phyloP scores from a whole-genome alignment of 352 stramenopile genomes.

The Globisporangium middletonii region DNA sequence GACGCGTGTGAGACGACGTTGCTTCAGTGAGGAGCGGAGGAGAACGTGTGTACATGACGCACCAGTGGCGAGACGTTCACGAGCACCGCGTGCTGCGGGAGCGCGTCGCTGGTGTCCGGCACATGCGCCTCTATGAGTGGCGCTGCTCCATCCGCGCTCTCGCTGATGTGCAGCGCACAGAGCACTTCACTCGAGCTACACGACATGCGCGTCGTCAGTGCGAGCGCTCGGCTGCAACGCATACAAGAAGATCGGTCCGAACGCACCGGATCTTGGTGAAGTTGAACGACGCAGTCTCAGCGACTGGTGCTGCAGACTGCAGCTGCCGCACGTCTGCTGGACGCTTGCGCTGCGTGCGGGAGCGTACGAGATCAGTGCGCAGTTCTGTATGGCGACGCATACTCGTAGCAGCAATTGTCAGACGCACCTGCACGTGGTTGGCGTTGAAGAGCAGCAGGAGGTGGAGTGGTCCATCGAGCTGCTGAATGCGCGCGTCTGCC shows the following conservation, averaged over 20 bases:
- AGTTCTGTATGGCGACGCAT: too few species aligned
- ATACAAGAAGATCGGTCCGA: neutral
- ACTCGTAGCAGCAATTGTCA: too few species aligned
- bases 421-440: constrained; percentile 27
- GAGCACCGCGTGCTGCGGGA: constrained; percentile 26
- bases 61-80: constrained; percentile 71
- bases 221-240: neutral
- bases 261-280: constrained; percentile 58
- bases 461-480: constrained; percentile 25
- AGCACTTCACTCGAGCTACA: constrained; percentile 43
- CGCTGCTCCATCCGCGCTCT: constrained; percentile 3
- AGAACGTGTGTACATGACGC: constrained; percentile 1
- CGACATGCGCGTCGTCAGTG: neutral
- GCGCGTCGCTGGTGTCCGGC: neutral
- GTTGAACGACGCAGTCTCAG: constrained; percentile 29
- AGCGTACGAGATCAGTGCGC: neutral
- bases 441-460: constrained; percentile 42
- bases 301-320: neutral
- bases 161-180: constrained; percentile 23
- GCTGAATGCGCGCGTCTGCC: constrained; percentile 25
- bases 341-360: constrained; percentile 27
- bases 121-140: neutral
- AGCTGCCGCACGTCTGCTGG: constrained; percentile 30
- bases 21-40: neutral
- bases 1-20: neutral